These are phyloP conservation scores for Podaxis sp. DNA, from an alignment of 768 basidiomycete genomes.

Conservation along the genomic window DNA sequence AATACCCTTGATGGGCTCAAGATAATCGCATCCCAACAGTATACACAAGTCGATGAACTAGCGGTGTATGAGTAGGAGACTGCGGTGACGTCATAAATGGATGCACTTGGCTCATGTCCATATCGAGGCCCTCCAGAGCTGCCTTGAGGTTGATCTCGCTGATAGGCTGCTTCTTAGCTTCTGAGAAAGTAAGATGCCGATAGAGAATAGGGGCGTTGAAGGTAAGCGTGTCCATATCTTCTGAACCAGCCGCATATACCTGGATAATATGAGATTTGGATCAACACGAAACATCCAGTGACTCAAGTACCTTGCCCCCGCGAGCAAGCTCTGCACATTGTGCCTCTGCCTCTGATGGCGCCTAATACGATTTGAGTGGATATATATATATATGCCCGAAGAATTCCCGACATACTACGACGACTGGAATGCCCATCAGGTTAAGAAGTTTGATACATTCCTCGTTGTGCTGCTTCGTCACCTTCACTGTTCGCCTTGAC, in stretches of 20 bases:
- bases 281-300: neutral
- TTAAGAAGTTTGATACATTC: conserved; percentile 84
- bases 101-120: conserved; percentile 85
- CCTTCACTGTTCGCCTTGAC: conserved; percentile 86
- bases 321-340: conserved; percentile 98
- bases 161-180: conserved; percentile 96
- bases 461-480: conserved; percentile 94
- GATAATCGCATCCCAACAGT: conserved; percentile 95
- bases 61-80: neutral
- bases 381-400: neutral
- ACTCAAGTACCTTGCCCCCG: conserved; percentile 69
- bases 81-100: neutral
- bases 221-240: conserved; percentile 99
- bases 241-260: conserved; percentile 97
- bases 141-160: conserved; percentile 82
- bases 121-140: conserved; percentile 83
- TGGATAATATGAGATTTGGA: conserved; percentile 21
- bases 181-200: conserved; percentile 96
- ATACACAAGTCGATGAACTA: conserved; percentile 97
- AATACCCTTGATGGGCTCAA: conserved; percentile 96
- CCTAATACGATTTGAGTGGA: conserved; percentile 41
- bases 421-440: conserved; percentile 96
- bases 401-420: conserved; percentile 56
- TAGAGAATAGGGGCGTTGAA: conserved; percentile 89
- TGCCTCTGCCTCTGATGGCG: conserved; percentile 97